Evolutionary conservation across 1,284 basidiomycete genomes (phyloP), one percentile per base, ranked within the genome.

Genomic region (Marasmius tenuissimus): DNA sequence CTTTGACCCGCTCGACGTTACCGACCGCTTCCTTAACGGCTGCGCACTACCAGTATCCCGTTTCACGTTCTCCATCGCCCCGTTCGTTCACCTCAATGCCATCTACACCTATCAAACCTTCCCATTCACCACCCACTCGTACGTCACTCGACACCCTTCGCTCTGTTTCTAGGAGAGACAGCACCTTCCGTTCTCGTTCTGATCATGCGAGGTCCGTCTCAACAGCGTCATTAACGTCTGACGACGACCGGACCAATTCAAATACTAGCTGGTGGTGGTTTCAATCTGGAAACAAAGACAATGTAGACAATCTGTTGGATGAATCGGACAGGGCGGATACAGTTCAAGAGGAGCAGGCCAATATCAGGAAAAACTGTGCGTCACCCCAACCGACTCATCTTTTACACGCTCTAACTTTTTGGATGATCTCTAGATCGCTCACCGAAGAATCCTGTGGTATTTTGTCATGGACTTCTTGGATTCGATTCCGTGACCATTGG

Each of bases 401-500:
- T 33, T 34, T 39, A n/a, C 20, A 45, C 39, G 34, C 48, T 34
- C 59, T 61, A 16, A 49, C 52, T 59, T 49, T 52, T 53, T 38
- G 33, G 52, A 58, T 12, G 53, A 57, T 35, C 52, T 54, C 14
- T 38, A 49, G 38, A 53, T 35, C 57, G 66, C 34, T 63, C 60
- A 10, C 61, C 64, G n/a, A 59, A 57, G n/a, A 59, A 94, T 67
- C 96, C 96, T 0, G 76, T 97, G 51, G 91, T 98, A 3, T 97
- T 98, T 73, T 97, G 95, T 67, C 96, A 98, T 70, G 96, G 96
- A 8, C 82, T 97, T 1, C 82, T 97, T 1, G 95, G 94, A 4
- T 94, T 94, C 69, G 92, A 95, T 71, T 88, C 86, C 0, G 85
- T 92, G 63, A 88, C 83, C 4, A 85, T 92, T 50, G 87, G 88